Evolutionary conservation across 352 stramenopile species (phyloP), one percentile per base, ranked within the genome.

Genomic region (Elongisporangium prolatum): DNA sequence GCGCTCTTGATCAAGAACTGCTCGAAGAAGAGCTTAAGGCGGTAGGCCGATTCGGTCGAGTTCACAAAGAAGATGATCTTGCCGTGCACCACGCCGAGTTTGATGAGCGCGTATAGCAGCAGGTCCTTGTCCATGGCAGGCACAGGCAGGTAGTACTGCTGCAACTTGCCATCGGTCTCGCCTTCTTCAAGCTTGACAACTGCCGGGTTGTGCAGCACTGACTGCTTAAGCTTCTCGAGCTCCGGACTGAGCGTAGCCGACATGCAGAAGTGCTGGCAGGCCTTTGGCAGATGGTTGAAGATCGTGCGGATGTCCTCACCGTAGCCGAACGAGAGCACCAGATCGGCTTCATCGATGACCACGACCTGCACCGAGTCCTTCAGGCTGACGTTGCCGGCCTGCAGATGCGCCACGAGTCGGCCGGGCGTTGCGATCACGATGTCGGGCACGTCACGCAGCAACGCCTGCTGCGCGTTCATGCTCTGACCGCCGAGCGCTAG

Each of bases 31-130:
- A 99, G 81, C 77, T 99, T 99, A 28, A 99, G 78, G 21, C 93
- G 80, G 76, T 99, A 99, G 6, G 85, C 85, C 13, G 64, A 90
- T 83, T 76, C 75, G 67, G 77, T 99, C 82, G 64, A 96, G 77
- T 99, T 99, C 13, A 99, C 97, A 67, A 99, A 99, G 70, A 99
- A 98, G 37, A 99, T 92, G 21, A 97, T 90, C 64, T 98, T 99
- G 51, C 97, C 97, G 61, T 97, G 92, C 34, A 99, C 77, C 28
- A 99, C 77, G 28, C 97, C 88, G 40, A 99, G 88, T 73, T 99
- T 99, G 54, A 99, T 75, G 59, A 99, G 96, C 37, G 98, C 97
- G 68, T 99, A 99, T 40, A 99, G 71, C 38, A 99, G 81, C 57
- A 99, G 67, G 59, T 98, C 93, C 71, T 99, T 99, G 77, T 99